Percentiles rank a stretch among this genome's conserved stretches.
phyloP scores from a whole-genome alignment of 1,139 yeast species.

The Hyphopichia burtonii region DNA sequence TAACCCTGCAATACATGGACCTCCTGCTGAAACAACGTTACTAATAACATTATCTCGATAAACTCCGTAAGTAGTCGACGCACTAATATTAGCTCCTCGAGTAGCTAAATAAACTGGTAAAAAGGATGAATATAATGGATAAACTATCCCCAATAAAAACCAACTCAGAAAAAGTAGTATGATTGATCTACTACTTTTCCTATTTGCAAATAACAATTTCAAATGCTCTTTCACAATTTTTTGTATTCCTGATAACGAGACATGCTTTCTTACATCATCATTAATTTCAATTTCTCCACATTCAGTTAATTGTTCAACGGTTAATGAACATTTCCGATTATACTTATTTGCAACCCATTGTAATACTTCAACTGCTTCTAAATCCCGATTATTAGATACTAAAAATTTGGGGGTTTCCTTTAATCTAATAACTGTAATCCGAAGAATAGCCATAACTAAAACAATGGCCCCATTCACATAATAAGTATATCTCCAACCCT shows the following conservation, averaged over 20 bases:
- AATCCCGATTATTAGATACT: constrained; percentile 52
- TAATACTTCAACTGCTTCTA: constrained; percentile 41
- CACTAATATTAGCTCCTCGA: constrained; percentile 37
- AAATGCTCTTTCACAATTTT: constrained; percentile 22
- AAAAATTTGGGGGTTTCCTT: constrained; percentile 60
- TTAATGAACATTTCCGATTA: constrained; percentile 40
- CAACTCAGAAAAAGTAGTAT: constrained; percentile 30
- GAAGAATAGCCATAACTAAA: constrained; percentile 43
- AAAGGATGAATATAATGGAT: constrained; percentile 40
- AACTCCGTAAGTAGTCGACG: constrained; percentile 23
- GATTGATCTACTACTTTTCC: constrained; percentile 26
- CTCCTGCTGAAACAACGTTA: constrained; percentile 27
- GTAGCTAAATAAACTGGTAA: constrained; percentile 37
- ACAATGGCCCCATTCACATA: constrained; percentile 55
- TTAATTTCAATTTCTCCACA: constrained; percentile 42
- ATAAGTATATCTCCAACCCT: constrained; percentile 64
- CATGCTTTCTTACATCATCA: constrained; percentile 20
- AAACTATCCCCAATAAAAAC: constrained; percentile 37
- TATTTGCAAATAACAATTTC: constrained; percentile 25
- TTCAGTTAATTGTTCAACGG: constrained; percentile 41
- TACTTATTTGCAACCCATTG: constrained; percentile 41
- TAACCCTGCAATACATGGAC: constrained; percentile 33
- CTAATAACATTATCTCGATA: constrained; percentile 32
- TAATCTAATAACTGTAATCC: constrained; percentile 47
- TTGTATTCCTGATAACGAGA: constrained; percentile 16